Evolutionary conservation across 106 monocot species (phyloP).

Genomic region (Dendrobium huoshanense): DNA sequence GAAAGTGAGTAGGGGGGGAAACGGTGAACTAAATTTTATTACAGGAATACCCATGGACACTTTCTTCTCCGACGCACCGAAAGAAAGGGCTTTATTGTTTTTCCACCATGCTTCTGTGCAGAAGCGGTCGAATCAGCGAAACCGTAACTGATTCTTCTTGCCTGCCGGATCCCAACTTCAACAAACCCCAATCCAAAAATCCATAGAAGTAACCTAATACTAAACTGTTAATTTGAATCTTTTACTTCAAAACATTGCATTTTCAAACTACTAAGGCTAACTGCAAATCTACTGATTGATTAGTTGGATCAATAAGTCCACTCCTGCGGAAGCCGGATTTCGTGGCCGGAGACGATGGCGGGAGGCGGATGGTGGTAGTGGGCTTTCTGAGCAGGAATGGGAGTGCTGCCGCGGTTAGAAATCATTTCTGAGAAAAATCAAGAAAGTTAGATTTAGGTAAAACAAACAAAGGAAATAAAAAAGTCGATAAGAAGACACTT

Average conservation of each 20-base stretch:
- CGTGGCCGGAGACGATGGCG: neutral
- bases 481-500: neutral
- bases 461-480: no score
- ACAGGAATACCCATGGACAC: neutral
- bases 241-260: neutral
- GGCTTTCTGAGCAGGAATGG: neutral
- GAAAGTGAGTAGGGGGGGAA: neutral
- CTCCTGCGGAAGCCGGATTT: constrained; percentile 6
- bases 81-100: neutral
- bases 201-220: neutral
- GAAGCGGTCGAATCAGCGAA: neutral
- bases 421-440: neutral
- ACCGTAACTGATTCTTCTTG: neutral
- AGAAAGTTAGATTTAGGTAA: neutral
- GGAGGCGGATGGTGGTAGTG: neutral
- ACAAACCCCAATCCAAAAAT: neutral
- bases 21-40: neutral
- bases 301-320: constrained; percentile 13
- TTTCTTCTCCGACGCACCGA: neutral
- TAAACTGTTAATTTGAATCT: neutral
- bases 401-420: neutral
- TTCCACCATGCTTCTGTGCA: neutral
- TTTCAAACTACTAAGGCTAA: neutral
- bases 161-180: neutral
- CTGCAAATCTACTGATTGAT: neutral